phyloP scores from a whole-genome alignment of 768 basidiomycete species.

The Baorangia bicolor region DNA sequence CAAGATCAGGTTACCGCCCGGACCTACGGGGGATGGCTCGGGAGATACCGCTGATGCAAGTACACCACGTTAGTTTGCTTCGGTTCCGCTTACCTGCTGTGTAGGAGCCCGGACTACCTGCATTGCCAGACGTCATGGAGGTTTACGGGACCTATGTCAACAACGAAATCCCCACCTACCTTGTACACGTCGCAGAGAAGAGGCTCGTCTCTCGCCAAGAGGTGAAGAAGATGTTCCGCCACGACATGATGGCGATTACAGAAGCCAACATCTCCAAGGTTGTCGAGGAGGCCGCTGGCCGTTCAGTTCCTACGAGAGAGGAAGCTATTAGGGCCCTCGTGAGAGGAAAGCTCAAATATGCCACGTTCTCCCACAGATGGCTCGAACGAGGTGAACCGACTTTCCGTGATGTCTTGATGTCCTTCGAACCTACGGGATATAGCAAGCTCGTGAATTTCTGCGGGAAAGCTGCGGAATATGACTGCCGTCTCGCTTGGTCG shows the following conservation, averaged over 20 bases:
- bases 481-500: slow-evolving; percentile 32
- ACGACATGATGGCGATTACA: slow-evolving; percentile 24
- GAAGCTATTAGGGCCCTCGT: slow-evolving; percentile 26
- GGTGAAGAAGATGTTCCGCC: slow-evolving; percentile 32
- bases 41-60: slow-evolving; percentile 10
- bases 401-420: slow-evolving; percentile 32
- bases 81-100: neutral
- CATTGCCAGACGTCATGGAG: slow-evolving; percentile 27
- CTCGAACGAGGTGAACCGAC: slow-evolving; percentile 30
- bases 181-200: slow-evolving; percentile 26
- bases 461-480: slow-evolving; percentile 27
- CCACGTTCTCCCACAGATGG: slow-evolving; percentile 31
- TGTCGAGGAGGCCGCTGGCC: slow-evolving; percentile 18
- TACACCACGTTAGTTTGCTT: neutral
- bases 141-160: slow-evolving; percentile 23
- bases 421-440: slow-evolving; percentile 28
- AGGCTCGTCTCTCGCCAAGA: slow-evolving; percentile 31
- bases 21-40: slow-evolving; percentile 3
- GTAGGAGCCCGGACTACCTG: slow-evolving; percentile 15
- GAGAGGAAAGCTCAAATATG: slow-evolving; percentile 26
- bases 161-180: slow-evolving; percentile 32
- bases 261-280: slow-evolving; percentile 24
- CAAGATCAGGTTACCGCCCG: slow-evolving; percentile 20
- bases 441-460: slow-evolving; percentile 27
- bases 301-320: slow-evolving; percentile 27